Evolutionary conservation across 345 rosid species (phyloP).

Genomic region (Erodium maritimum): DNA sequence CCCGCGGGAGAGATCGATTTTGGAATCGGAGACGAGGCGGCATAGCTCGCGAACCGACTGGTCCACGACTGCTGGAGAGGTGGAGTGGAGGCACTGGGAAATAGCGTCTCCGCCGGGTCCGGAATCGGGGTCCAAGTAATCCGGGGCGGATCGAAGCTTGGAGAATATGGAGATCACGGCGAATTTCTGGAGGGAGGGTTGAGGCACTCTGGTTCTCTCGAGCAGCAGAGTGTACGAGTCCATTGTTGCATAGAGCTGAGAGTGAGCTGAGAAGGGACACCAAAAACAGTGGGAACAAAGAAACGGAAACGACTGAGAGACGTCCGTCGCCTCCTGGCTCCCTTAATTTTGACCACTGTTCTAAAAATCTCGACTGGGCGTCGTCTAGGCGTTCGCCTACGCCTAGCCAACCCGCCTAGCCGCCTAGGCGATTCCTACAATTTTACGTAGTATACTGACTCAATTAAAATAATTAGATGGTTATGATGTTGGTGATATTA

Average conservation of each 20-base stretch:
- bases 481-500: no score
- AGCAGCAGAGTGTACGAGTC: slow-evolving; percentile 52
- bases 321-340: no score
- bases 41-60: slow-evolving; percentile 86
- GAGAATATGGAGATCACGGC: slow-evolving; percentile 72
- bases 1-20: slow-evolving; percentile 38
- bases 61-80: slow-evolving; percentile 63
- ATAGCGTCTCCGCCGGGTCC: slow-evolving; percentile 54
- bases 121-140: slow-evolving; percentile 38
- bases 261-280: neutral
- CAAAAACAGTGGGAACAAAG: no score
- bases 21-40: slow-evolving; percentile 54
- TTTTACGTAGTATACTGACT: no score
- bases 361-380: no score
- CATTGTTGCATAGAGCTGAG: slow-evolving; percentile 22
- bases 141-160: slow-evolving; percentile 59
- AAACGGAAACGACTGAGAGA: no score
- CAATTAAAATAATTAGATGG: no score
- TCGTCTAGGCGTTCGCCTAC: no score
- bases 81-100: slow-evolving; percentile 51
- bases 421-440: no score
- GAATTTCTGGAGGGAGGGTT: slow-evolving; percentile 69
- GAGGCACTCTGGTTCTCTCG: slow-evolving; percentile 62
- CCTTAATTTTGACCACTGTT: no score
- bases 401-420: no score